Conservation (phyloP, 257 asterid species). For the Solanum medicagineum region DNA sequence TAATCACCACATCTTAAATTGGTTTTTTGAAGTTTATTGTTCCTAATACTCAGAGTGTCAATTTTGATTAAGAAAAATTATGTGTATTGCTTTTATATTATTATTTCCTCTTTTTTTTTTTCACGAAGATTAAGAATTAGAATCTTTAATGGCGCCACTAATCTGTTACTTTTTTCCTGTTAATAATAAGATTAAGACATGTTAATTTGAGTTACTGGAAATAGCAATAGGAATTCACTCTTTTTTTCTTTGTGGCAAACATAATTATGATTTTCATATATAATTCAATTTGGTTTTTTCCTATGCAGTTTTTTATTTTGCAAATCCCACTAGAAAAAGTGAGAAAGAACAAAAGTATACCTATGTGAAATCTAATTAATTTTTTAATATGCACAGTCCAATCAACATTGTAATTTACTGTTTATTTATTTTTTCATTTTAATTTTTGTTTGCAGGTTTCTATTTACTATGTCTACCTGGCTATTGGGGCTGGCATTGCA, state of each 20-base stretch:
- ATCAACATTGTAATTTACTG: background rate
- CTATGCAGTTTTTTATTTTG: background rate
- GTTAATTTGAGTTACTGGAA: background rate
- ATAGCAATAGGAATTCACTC: background rate
- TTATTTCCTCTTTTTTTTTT: too few species aligned
- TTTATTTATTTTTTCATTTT: too few species aligned
- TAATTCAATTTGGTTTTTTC: background rate
- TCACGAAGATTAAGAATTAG: background rate
- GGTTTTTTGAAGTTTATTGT: background rate
- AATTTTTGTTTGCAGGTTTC: conserved; percentile 28
- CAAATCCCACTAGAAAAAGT: background rate
- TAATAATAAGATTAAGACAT: background rate
- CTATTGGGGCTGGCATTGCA: conserved; percentile 42
- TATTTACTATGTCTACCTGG: conserved; percentile 48
- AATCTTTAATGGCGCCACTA: background rate
- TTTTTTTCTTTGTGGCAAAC: background rate
- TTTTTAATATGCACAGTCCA: background rate
- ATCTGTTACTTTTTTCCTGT: background rate
- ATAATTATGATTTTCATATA: background rate
- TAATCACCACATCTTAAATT: background rate
- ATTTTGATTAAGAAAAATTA: too few species aligned
- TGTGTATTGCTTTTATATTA: too few species aligned
- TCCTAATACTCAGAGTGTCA: background rate
- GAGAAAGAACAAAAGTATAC: background rate
- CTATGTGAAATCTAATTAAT: background rate